phyloP scores from a whole-genome alignment of 2,329 filamentous ascomycete species.

The Elsinoe necatrix region DNA sequence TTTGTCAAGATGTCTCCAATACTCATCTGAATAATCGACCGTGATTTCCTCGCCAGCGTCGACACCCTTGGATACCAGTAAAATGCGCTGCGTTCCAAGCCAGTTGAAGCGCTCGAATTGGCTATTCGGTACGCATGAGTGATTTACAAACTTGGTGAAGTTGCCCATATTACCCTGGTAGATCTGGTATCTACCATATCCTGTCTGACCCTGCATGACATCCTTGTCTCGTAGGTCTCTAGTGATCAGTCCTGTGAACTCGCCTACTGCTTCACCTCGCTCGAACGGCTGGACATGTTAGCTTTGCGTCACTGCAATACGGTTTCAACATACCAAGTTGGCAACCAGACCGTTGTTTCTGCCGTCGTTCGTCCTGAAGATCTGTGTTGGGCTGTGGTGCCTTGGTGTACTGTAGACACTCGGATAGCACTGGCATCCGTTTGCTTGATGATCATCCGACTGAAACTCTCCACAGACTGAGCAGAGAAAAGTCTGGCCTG shows the following conservation, averaged over 20 bases:
- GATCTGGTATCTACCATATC: slow-evolving; percentile 44
- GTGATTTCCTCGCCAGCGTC: slow-evolving; percentile 47
- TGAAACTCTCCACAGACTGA: slow-evolving; percentile 41
- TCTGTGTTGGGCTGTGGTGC: slow-evolving; percentile 43
- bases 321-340: slow-evolving; percentile 23
- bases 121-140: slow-evolving; percentile 50
- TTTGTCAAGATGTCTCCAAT: slow-evolving; percentile 50
- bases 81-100: slow-evolving; percentile 46
- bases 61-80: slow-evolving; percentile 49
- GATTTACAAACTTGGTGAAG: slow-evolving; percentile 52
- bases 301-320: not conserved
- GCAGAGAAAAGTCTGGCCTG: slow-evolving; percentile 30
- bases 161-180: slow-evolving; percentile 50
- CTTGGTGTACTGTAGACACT: slow-evolving; percentile 35
- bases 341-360: slow-evolving; percentile 48
- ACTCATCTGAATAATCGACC: slow-evolving; percentile 51
- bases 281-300: slow-evolving; percentile 34
- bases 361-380: slow-evolving; percentile 45
- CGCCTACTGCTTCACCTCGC: slow-evolving; percentile 45
- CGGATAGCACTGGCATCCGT: slow-evolving; percentile 47
- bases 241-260: slow-evolving; percentile 49
- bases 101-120: slow-evolving; percentile 52
- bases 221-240: slow-evolving; percentile 45
- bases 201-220: slow-evolving; percentile 40
- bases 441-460: slow-evolving; percentile 42